Percentiles rank a stretch among this genome's conserved stretches.
Evolutionary conservation across 2,329 filamentous ascomycete genomes (phyloP).

Genomic region (Colletotrichum nymphaeae): DNA sequence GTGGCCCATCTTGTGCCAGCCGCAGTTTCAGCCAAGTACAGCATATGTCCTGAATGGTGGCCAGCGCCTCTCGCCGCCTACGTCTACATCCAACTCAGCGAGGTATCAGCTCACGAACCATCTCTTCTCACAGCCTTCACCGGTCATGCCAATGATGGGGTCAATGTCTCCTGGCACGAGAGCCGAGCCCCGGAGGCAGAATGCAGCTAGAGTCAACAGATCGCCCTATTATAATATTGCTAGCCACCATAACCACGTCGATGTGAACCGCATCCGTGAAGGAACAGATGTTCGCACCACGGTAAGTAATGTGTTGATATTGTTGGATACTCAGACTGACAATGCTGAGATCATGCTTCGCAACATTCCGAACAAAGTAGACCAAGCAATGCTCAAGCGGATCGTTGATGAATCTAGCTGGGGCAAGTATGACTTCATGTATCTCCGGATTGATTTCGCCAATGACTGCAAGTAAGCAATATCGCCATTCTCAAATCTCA

Average conservation of each 20-base stretch:
- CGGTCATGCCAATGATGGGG: neutral
- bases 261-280: slow-evolving; percentile 68
- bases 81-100: neutral
- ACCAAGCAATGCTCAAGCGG: slow-evolving; percentile 79
- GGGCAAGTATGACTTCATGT: slow-evolving; percentile 94
- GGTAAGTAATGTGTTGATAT: slow-evolving; percentile 55
- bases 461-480: slow-evolving; percentile 82
- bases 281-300: slow-evolving; percentile 82
- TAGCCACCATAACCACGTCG: slow-evolving; percentile 71
- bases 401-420: slow-evolving; percentile 83
- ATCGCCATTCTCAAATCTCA: neutral
- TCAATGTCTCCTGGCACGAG: slow-evolving; percentile 44
- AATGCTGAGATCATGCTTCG: slow-evolving; percentile 88
- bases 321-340: neutral
- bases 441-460: slow-evolving; percentile 88
- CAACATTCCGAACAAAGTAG: slow-evolving; percentile 93
- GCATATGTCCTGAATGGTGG: slow-evolving; percentile 43
- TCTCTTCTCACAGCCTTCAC: slow-evolving; percentile 36
- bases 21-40: slow-evolving; percentile 42
- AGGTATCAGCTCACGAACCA: slow-evolving; percentile 37
- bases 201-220: slow-evolving; percentile 58
- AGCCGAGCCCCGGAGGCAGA: slow-evolving; percentile 59
- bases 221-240: slow-evolving; percentile 59
- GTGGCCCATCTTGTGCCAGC: slow-evolving; percentile 48
- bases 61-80: slow-evolving; percentile 10